Base-by-base conservation (phyloP, 176 grass and related monocot species). In the Oryza punctata region DNA sequence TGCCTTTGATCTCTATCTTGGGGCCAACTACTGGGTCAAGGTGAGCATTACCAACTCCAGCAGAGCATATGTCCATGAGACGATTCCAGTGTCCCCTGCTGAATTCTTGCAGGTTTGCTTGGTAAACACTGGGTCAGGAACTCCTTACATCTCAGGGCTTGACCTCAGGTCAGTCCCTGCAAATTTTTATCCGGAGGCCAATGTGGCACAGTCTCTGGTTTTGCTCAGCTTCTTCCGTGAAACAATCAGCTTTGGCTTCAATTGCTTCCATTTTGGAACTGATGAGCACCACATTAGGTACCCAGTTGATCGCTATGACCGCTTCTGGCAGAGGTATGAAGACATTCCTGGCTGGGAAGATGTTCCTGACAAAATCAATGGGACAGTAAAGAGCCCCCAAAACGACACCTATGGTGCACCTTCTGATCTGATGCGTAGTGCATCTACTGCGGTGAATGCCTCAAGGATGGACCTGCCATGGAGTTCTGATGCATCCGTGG, bases 101-200 rank as follows among this genome's bases (percentile, higher is more conserved):
- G 14, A 84, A 13, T 72, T 46, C 32, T 21, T 92, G 63, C 69
- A 85, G 12, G 80, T 92, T 70, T 92, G 90, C 40, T 77, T 92
- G 19, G 75, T 89, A 16, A 77, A 87, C 12, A 87, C 4, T 40
- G 79, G 65, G 10, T 78, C 13, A 0, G 90, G 87, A 29, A 82
- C 75, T 65, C 87, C 90, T 37, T 92, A 89, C 78, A 89, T 92
- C 50, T 89, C 87, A 12, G 23, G 5, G 18, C 49, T 92, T 54
- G 75, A 84, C 1, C 46, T 89, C 41, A 87, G 91, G 57, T 19
- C 69, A 47, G 46, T 92, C 14, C 11, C 3, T 10, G 2, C 10
- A 37, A 63, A 63, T 5, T 24, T 63, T 63, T 63, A 63, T 63
- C 59, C 9, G n/a, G 59, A 63, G 59, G 59, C 59, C 59, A 11